phyloP scores from a whole-genome alignment of 164 flowering plant genomes.

The Cinnamomum chago region DNA sequence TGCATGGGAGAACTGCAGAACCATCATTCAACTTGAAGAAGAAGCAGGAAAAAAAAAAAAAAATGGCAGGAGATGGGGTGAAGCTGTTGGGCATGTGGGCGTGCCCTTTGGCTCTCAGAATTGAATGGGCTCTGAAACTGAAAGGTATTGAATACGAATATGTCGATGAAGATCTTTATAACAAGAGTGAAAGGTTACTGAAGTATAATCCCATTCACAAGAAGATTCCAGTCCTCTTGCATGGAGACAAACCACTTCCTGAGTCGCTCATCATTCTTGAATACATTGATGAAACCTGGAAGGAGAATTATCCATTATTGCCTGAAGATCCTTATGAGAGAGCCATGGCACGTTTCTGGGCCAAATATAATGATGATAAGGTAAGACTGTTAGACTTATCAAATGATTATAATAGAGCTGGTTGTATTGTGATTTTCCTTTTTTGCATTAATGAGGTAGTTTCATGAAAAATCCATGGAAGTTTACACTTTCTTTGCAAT shows the following conservation, averaged over 20 bases:
- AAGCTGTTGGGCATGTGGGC: conserved; percentile 7
- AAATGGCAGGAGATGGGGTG: conserved; percentile 5
- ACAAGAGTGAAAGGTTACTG: conserved; percentile 6
- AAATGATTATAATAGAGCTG: too few relatives aligned
- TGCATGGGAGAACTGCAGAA: background rate
- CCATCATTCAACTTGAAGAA: background rate
- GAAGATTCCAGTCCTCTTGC: conserved; percentile 15
- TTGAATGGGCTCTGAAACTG: conserved; percentile 7
- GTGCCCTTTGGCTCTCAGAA: background rate
- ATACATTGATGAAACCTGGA: conserved; percentile 32
- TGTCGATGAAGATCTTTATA: conserved; percentile 2
- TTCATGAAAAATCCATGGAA: too few relatives aligned
- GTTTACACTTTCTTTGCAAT: too few relatives aligned
- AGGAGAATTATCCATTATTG: background rate
- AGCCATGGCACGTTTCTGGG: conserved; percentile 7
- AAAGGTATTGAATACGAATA: conserved; percentile 9
- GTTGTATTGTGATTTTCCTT: too few relatives aligned
- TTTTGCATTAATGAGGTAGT: too few relatives aligned
- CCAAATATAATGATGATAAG: conserved; percentile 4
- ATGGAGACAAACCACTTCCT: conserved; percentile 14
- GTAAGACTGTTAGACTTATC: background rate
- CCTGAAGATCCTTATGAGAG: conserved; percentile 12
- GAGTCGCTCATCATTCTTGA: conserved; percentile 28
- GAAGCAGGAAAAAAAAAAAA: background rate
- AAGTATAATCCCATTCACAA: conserved; percentile 7